A percentile compares a stretch with the other conserved stretches of the same genome.
phyloP scores from a whole-genome alignment of 2,329 filamentous ascomycete genomes.

The Aschersonia sp. region DNA sequence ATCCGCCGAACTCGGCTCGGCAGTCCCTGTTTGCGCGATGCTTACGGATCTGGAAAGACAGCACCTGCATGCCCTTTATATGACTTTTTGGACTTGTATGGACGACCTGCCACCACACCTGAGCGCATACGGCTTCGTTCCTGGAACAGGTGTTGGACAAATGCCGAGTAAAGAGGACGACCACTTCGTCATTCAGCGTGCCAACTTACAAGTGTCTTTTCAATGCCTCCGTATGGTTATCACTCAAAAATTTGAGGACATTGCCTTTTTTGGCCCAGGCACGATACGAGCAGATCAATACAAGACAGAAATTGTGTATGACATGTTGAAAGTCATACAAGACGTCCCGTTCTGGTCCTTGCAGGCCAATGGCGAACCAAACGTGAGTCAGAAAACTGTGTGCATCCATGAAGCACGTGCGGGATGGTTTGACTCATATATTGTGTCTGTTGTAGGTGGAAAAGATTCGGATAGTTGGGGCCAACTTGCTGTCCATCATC shows the following conservation, averaged over 20 bases:
- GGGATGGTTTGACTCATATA: background rate
- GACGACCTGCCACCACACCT: slow-evolving; percentile 22
- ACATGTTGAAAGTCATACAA: slow-evolving; percentile 24
- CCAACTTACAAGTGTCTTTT: slow-evolving; percentile 24
- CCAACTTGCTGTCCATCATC: slow-evolving; percentile 21
- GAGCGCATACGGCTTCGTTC: slow-evolving; percentile 12
- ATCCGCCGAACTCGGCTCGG: slow-evolving; percentile 3
- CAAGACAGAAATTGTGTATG: slow-evolving; percentile 27
- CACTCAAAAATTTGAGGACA: slow-evolving; percentile 18
- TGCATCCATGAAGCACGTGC: background rate
- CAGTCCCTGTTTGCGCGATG: background rate
- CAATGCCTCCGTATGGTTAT: slow-evolving; percentile 28
- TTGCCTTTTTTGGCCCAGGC: slow-evolving; percentile 15
- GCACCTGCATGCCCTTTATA: slow-evolving; percentile 19
- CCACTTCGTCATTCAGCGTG: slow-evolving; percentile 22
- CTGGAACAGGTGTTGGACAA: slow-evolving; percentile 4
- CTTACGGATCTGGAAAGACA: slow-evolving; percentile 13
- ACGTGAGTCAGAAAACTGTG: slow-evolving; percentile 12
- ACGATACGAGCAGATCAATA: slow-evolving; percentile 17
- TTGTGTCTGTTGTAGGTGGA: slow-evolving; percentile 15
- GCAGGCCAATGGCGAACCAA: slow-evolving; percentile 24
- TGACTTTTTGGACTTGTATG: slow-evolving; percentile 24
- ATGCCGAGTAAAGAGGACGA: slow-evolving; percentile 11
- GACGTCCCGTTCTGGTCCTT: slow-evolving; percentile 26
- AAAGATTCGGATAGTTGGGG: slow-evolving; percentile 23